Base-by-base conservation (phyloP, 495 filamentous ascomycete genomes). In the Penicillium atrosanguineum region DNA sequence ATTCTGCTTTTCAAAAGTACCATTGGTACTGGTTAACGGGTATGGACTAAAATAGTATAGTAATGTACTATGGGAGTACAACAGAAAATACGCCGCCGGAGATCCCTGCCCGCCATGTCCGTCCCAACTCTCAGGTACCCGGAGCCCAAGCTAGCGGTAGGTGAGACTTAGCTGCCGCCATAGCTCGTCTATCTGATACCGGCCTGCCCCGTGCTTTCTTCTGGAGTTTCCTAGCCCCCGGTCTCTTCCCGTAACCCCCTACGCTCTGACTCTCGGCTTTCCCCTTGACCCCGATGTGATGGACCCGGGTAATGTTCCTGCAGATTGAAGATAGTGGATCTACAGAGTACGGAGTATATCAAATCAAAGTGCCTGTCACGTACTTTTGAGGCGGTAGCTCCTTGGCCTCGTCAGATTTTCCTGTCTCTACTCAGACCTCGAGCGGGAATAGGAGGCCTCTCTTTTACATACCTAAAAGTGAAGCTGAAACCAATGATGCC, bases 101-200 rank as follows among this genome's bases (percentile, higher is more conserved):
- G 60, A 63, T 63, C 60, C 60, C 53, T 57, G 45, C 53, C 54
- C 48, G 52, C 44, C 52, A 56, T 61, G 42, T 57, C 50, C 45
- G 45, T 54, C 52, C 52, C 52, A 44, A 55, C 26, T 48, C 39
- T 55, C 49, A 53, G 52, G 53, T 60, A 57, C 58, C 42, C 23
- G 46, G 58, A 19, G 39, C 48, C 26, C 23, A 26, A 34, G 45
- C 50, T 44, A 45, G 41, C 20, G 48, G 44, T 42, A 26, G 42
- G 23, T 50, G 46, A 55, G 50, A 46, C 45, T 46, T 54, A 58
- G 50, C 47, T 38, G 43, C 54, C 51, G 51, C 37, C 31, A 44
- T 28, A 36, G 25, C 48, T 34, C 19, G 36, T 60, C 46, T 57
- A 60, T 57, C 49, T 53, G 50, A 60, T 57, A 57, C 46, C 39